Base-by-base conservation (phyloP, 2,329 filamentous ascomycete species). In the Anthostomella pinea region DNA sequence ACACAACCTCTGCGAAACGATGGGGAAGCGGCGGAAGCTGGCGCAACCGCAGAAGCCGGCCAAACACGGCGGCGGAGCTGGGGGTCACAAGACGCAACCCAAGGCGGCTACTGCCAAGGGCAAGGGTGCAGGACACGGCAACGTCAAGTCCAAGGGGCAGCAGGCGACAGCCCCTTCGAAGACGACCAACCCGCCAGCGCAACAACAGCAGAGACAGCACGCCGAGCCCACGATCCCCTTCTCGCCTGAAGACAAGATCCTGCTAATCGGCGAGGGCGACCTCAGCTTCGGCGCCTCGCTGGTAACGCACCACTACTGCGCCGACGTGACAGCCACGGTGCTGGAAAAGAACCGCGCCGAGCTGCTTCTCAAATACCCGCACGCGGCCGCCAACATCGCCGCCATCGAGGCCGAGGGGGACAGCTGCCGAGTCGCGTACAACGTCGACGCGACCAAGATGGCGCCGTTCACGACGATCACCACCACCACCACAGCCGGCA, bases 201-300 rank as follows among this genome's bases (percentile, higher is more conserved):
- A 42, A 37, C 26, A 44, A 27, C 38, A 51, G 21, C 52, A 58
- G 27, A 45, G 46, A 6, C 54, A 59, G 34, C 57, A 63, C 35
- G 51, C 56, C 46, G 62, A 63, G 46, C 79, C 72, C 16, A 75
- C 68, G 4, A 80, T 90, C 15, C 86, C 86, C 11, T 90, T 91
- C 62, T 61, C 70, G 16, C 66, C 75, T 24, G 65, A 75, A 51
- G 79, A 89, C 48, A 67, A 74, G 51, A 87, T 91, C 45, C 77
- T 93, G 6, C 75, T 91, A 3, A 66, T 91, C 33, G 87, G 87
- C 53, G 87, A 93, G 58, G 87, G 80, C 48, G 87, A 94, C 62
- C 78, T 93, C 56, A 88, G 83, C 58, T 91, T 89, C 59, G 77
- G 85, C 9, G 73, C 75, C 18, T 81, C 79, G 2, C 70, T 91